Conservation (phyloP, 306 rosid genomes). For the cucumber (Cucumis sativus) region DNA sequence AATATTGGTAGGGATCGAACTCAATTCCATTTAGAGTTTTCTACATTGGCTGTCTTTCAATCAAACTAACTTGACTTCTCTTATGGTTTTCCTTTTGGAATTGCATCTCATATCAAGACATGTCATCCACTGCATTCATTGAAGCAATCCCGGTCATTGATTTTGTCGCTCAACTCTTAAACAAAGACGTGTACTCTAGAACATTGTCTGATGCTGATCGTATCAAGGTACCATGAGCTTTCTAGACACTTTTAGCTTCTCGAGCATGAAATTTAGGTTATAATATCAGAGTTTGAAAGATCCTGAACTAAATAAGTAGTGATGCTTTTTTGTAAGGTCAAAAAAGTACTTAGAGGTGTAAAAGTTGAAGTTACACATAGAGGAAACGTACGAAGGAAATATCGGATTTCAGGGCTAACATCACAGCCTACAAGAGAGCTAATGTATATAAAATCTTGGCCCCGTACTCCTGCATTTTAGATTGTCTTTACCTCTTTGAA, state of each 20-base stretch:
- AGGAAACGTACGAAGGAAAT: conserved; percentile 82
- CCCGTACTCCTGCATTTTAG: background rate
- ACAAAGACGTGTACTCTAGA: conserved; percentile 55
- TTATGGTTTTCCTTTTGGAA: background rate
- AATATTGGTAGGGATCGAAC: conserved; percentile 49
- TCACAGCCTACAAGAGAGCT: conserved; percentile 83
- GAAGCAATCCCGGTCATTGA: conserved; percentile 91
- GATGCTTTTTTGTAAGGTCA: conserved; percentile 33
- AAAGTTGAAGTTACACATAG: conserved; percentile 94
- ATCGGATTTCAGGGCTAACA: conserved; percentile 82
- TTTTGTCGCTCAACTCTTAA: conserved; percentile 61
- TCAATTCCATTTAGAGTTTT: background rate
- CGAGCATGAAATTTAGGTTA: background rate
- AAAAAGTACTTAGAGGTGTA: conserved; percentile 83
- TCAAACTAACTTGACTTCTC: background rate
- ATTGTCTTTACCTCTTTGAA: background rate
- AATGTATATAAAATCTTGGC: conserved; percentile 39
- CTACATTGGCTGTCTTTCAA: background rate
- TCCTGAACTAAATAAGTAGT: background rate
- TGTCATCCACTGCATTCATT: conserved; percentile 93
- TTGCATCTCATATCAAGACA: conserved; percentile 37
- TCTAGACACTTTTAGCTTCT: background rate
- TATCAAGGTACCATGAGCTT: conserved; percentile 38
- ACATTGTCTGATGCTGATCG: conserved; percentile 88
- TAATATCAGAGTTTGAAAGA: background rate